Base-by-base conservation (phyloP, 2,329 filamentous ascomycete species). In the Exserohilum turcica region DNA sequence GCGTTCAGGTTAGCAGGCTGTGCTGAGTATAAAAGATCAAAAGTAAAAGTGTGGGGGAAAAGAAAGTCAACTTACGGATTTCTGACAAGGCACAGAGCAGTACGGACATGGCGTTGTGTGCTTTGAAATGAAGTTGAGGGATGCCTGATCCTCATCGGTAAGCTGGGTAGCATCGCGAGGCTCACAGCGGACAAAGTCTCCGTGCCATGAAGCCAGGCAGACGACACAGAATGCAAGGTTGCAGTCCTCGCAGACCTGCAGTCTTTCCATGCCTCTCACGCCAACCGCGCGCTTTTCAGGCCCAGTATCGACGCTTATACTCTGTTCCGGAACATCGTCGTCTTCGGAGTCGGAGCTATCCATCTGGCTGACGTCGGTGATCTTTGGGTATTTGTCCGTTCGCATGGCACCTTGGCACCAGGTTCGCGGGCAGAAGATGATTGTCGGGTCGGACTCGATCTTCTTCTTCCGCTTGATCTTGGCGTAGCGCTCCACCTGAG, bases 381-480 rank as follows among this genome's bases (percentile, higher is more conserved):
- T 76, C 47, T 79, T 77, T 5, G 78, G 78, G 45, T 80, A 80
- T 56, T 78, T 80, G 2, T 65, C 59, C 7, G 85, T 86, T 4
- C 77, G 84, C 21, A 92, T 92, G 2, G 92, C 90, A 5, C 91
- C 92, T 73, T 94, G 90, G 72, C 94, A 99, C 91, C 92, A 97
- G 50, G 86, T 82, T 7, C 94, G 85, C 0, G 94, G 94, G 67
- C 94, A 99, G 73, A 96, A 97, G 29, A 97, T 84, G 0, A 92
- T 97, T 53, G 87, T 88, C 68, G 92, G 95, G 75, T 97, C 92
- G 0, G 91, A 87, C 74, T 97, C 94, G 2, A 97, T 84, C 71
- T 91, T 89, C 60, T 89, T 90, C 78, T 97, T 97, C 68, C 96
- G 90, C 77, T 94, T 97, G 56, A 97, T 82, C 32, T 86, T 86